Evolutionary conservation across 2,329 filamentous ascomycete genomes (phyloP).

Genomic region (Fusarium sp.): DNA sequence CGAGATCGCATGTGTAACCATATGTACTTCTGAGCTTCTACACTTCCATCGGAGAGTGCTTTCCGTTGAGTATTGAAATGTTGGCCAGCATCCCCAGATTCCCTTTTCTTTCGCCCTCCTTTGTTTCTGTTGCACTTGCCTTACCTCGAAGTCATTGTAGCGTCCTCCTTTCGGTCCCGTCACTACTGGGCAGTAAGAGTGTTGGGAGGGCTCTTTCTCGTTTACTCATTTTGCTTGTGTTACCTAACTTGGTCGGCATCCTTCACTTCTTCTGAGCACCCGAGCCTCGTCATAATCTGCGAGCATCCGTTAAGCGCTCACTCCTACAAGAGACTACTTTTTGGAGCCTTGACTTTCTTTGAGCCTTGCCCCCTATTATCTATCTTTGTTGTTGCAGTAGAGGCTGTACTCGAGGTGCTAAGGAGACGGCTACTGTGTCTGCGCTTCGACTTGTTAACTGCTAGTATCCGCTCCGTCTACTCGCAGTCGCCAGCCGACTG

Average conservation of each 20-base stretch:
- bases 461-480: background rate
- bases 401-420: background rate
- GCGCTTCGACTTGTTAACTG: background rate
- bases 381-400: background rate
- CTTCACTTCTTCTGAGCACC: background rate
- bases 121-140: background rate
- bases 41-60: background rate
- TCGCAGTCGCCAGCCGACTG: background rate
- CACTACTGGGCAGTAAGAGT: too few species aligned
- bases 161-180: background rate
- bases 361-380: background rate
- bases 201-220: background rate
- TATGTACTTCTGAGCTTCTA: background rate
- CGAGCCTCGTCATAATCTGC: conserved; percentile 17
- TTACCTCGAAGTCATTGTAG: background rate
- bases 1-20: conserved; percentile 12
- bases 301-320: conserved; percentile 18
- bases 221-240: conserved; percentile 1
- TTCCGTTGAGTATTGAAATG: background rate
- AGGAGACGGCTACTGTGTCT: background rate
- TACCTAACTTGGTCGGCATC: background rate
- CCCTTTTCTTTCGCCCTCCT: background rate
- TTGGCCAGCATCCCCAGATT: too few species aligned
- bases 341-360: background rate
- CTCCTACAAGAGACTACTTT: conserved; percentile 2